A percentile compares a stretch with the other conserved stretches of the same genome.
Evolutionary conservation across 805 yeast species (phyloP).

Genomic region (Yamadazyma olivae): DNA sequence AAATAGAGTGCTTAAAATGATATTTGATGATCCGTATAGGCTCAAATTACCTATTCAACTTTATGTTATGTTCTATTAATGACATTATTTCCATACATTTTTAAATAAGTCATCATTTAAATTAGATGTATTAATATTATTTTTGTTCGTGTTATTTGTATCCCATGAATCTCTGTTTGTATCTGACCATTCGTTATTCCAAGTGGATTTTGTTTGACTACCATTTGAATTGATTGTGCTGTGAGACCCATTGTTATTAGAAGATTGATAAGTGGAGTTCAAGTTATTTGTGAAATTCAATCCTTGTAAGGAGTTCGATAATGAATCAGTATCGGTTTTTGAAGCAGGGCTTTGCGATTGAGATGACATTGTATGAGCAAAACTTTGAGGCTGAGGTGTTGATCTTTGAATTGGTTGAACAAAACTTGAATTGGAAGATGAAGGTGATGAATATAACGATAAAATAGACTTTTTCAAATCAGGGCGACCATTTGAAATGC

Average conservation of each 20-base stretch:
- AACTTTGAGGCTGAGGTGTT: slow-evolving; percentile 1
- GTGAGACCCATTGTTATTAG: slow-evolving; percentile 7
- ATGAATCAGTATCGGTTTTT: slow-evolving; percentile 10
- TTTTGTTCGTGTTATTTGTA: slow-evolving; percentile 11
- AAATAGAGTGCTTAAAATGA: background rate
- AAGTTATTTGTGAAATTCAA: slow-evolving; percentile 15
- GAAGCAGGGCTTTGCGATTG: background rate
- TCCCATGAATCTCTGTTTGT: slow-evolving; percentile 5
- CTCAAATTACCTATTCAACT: no score
- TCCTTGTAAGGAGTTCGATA: slow-evolving; percentile 23
- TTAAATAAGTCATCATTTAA: slow-evolving; percentile 66
- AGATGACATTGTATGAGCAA: background rate
- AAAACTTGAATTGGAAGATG: slow-evolving; percentile 45
- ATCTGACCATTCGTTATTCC: slow-evolving; percentile 32
- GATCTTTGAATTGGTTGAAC: slow-evolving; percentile 17
- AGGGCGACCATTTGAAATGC: slow-evolving; percentile 52
- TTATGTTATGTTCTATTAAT: background rate
- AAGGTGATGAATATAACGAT: slow-evolving; percentile 70
- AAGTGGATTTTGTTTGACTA: background rate
- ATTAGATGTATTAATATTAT: slow-evolving; percentile 5
- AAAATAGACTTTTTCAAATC: slow-evolving; percentile 90
- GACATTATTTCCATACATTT: slow-evolving; percentile 57
- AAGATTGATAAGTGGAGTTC: slow-evolving; percentile 1
- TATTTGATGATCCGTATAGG: background rate
- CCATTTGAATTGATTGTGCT: slow-evolving; percentile 1